Percentiles rank a stretch among this genome's conserved stretches.
Conservation (phyloP, 139 green algal genomes). For the Volvox africanus region DNA sequence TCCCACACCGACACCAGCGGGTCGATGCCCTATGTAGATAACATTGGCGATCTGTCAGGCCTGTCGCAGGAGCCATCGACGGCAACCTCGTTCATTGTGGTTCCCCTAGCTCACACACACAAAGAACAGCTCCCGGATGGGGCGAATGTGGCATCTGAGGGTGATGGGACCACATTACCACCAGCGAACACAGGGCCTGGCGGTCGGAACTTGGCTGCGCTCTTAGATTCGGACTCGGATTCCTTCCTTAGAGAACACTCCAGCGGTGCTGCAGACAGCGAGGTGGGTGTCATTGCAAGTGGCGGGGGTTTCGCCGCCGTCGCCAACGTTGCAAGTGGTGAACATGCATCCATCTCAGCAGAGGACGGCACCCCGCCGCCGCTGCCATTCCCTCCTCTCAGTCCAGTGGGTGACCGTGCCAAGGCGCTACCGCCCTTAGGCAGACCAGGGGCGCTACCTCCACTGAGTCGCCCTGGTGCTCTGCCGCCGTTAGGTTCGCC, state of each 20-base stretch:
- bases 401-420: neutral
- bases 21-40: neutral
- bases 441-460: neutral
- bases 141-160: neutral
- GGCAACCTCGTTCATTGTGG: neutral
- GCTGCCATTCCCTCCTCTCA: neutral
- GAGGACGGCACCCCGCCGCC: neutral
- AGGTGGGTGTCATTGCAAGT: neutral
- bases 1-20: constrained; percentile 8
- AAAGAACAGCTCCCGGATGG: no score
- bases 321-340: no score
- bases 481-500: neutral
- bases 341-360: neutral
- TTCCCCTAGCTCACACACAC: no score
- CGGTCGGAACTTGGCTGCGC: neutral
- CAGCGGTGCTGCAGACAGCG: neutral
- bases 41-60: neutral
- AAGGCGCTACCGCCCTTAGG: neutral
- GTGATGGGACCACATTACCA: neutral
- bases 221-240: constrained; percentile 18
- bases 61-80: neutral
- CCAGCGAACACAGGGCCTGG: neutral
- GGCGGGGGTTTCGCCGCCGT: neutral
- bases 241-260: neutral
- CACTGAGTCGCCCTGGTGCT: neutral